Percentiles rank a stretch among this genome's conserved stretches.
Conservation (phyloP, 306 rosid species). For the Casuarina equisetifolia region DNA sequence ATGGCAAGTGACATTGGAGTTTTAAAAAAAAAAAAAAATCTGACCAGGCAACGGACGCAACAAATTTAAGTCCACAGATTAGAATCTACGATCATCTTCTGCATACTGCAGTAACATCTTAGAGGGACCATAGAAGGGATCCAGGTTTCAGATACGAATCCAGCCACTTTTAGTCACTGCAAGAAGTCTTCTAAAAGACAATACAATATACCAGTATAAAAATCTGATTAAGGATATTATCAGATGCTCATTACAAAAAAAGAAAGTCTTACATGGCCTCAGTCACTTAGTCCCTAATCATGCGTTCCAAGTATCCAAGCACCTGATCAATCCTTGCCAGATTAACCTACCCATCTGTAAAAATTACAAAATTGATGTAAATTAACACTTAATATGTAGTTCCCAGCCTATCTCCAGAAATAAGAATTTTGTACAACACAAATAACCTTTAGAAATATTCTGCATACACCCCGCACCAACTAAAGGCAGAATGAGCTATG, state of each 20-base stretch:
- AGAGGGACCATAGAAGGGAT: slow-evolving; percentile 5
- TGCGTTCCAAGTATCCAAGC: slow-evolving; percentile 30
- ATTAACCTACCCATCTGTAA: slow-evolving; percentile 37
- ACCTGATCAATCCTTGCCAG: slow-evolving; percentile 3
- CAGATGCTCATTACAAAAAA: slow-evolving; percentile 23
- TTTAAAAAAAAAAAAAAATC: not conserved
- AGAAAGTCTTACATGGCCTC: slow-evolving; percentile 29
- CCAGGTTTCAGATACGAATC: slow-evolving; percentile 1
- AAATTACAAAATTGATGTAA: slow-evolving; percentile 15
- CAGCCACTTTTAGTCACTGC: slow-evolving; percentile 18
- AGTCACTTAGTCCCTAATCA: slow-evolving; percentile 1
- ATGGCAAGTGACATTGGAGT: not conserved
- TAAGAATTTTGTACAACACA: not conserved
- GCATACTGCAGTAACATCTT: not conserved
- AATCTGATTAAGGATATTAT: slow-evolving; percentile 25
- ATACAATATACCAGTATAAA: slow-evolving; percentile 26
- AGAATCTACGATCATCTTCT: slow-evolving; percentile 6
- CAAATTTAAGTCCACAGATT: not conserved
- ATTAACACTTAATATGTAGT: slow-evolving; percentile 5
- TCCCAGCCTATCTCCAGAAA: not conserved
- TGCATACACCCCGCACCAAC: not conserved
- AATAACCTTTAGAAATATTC: not conserved
- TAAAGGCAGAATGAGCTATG: not conserved
- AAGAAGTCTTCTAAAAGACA: slow-evolving; percentile 12
- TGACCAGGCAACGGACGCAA: not conserved